Evolutionary conservation across 1,139 yeast species (phyloP).

Genomic region (Suhomyces terraborum): DNA sequence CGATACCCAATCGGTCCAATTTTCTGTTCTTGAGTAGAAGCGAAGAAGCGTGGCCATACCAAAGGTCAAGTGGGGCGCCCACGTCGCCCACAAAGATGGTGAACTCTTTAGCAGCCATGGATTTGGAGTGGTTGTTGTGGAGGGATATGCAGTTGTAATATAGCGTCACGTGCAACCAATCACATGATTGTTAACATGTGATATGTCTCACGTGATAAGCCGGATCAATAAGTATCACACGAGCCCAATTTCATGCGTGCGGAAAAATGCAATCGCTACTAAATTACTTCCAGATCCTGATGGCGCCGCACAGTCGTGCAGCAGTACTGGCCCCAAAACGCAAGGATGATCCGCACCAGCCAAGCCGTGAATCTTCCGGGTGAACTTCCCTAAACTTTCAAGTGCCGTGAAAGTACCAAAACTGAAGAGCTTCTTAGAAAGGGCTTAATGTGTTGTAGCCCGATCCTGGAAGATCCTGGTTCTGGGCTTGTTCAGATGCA

Average conservation of each 20-base stretch:
- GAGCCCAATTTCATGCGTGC: not conserved
- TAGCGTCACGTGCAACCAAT: not conserved
- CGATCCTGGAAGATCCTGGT: no score
- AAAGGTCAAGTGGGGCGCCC: slow-evolving; percentile 33
- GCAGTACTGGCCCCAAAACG: no score
- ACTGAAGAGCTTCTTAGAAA: no score
- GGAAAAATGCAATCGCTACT: not conserved
- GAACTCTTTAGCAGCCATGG: slow-evolving; percentile 24
- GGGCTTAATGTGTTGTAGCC: no score
- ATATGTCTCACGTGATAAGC: not conserved
- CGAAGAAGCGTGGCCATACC: slow-evolving; percentile 43
- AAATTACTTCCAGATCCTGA: not conserved
- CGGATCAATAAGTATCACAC: no score
- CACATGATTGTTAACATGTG: not conserved
- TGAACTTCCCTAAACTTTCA: no score
- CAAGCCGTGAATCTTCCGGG: no score
- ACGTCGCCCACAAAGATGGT: slow-evolving; percentile 57
- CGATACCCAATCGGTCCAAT: slow-evolving; percentile 55
- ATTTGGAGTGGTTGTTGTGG: not conserved
- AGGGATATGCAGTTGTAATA: not conserved
- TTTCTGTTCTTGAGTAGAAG: slow-evolving; percentile 55
- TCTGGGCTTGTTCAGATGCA: no score
- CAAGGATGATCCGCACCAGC: no score
- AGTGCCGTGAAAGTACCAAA: no score
- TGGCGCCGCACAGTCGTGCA: no score